Percentiles rank a stretch among this genome's conserved stretches.
phyloP scores from a whole-genome alignment of 169 alveolate genomes.

The Cryptosporidium meleagridis region DNA sequence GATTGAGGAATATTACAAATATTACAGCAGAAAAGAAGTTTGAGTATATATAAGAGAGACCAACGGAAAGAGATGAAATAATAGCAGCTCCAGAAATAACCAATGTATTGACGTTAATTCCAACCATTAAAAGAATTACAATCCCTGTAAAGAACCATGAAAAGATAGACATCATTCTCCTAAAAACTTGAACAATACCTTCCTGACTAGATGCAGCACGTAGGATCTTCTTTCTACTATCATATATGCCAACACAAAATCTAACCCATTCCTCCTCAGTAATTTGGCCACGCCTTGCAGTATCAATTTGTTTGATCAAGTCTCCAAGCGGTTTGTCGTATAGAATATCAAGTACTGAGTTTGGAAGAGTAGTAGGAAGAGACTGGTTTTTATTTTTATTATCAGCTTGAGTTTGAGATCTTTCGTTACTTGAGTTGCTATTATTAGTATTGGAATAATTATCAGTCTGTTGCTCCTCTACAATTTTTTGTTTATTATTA shows the following conservation, averaged over 20 bases:
- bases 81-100: constrained; percentile 90
- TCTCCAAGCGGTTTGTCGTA: constrained; percentile 73
- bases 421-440: constrained; percentile 8
- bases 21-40: constrained; percentile 86
- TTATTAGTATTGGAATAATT: not conserved
- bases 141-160: constrained; percentile 84
- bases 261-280: constrained; percentile 74
- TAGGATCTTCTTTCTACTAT: constrained; percentile 59
- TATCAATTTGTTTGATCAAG: constrained; percentile 61
- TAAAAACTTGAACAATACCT: constrained; percentile 84
- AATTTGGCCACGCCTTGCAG: constrained; percentile 66
- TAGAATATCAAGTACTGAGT: constrained; percentile 58
- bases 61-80: constrained; percentile 87
- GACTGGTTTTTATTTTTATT: constrained; percentile 22
- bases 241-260: constrained; percentile 70
- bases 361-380: constrained; percentile 67
- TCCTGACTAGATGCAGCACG: constrained; percentile 80
- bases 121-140: constrained; percentile 83
- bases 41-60: constrained; percentile 84
- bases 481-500: not conserved
- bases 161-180: constrained; percentile 83
- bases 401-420: constrained; percentile 1
- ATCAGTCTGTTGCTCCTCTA: not conserved
- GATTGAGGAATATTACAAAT: constrained; percentile 85
- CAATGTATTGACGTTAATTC: constrained; percentile 86